These are phyloP conservation scores for Abrus precatorius DNA, from an alignment of 306 rosid genomes.

Conservation along the genomic window DNA sequence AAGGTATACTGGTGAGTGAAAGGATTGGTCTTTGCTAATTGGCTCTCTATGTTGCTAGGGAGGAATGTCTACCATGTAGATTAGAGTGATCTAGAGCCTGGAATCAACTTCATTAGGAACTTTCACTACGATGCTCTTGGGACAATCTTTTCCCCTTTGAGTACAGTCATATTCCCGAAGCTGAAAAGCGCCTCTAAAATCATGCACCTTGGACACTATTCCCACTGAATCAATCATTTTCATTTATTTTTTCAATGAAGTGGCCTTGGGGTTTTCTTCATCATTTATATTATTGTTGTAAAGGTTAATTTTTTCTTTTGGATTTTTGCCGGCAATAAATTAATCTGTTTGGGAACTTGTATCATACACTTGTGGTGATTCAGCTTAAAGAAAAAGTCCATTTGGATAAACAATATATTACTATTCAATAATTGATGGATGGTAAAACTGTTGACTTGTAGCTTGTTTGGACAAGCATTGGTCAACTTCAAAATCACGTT, in stretches of 20 bases:
- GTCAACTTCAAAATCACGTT: neutral
- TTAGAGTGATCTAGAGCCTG: conserved; percentile 21
- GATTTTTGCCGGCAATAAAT: conserved; percentile 20
- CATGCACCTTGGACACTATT: conserved; percentile 20
- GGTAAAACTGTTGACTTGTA: neutral
- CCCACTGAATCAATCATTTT: conserved; percentile 32
- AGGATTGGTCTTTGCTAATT: conserved; percentile 16
- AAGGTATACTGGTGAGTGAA: conserved; percentile 70
- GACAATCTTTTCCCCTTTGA: neutral
- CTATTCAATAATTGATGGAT: neutral
- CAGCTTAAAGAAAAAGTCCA: conserved; percentile 16
- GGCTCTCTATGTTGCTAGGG: conserved; percentile 28
- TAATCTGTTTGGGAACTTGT: conserved; percentile 20
- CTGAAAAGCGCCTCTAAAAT: conserved; percentile 15
- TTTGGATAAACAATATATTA: neutral
- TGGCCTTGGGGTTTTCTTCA: conserved; percentile 24
- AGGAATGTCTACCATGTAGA: conserved; percentile 34
- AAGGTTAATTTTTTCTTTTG: conserved; percentile 1
- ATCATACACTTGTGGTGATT: neutral
- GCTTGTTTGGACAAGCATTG: neutral
- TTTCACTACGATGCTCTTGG: conserved; percentile 16
- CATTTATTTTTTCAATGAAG: conserved; percentile 22
- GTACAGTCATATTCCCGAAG: conserved; percentile 9
- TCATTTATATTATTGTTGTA: conserved; percentile 1
- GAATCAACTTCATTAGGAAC: conserved; percentile 7